Conservation (phyloP, 352 stramenopile genomes). For the Phytophthora macrochlamydospora region DNA sequence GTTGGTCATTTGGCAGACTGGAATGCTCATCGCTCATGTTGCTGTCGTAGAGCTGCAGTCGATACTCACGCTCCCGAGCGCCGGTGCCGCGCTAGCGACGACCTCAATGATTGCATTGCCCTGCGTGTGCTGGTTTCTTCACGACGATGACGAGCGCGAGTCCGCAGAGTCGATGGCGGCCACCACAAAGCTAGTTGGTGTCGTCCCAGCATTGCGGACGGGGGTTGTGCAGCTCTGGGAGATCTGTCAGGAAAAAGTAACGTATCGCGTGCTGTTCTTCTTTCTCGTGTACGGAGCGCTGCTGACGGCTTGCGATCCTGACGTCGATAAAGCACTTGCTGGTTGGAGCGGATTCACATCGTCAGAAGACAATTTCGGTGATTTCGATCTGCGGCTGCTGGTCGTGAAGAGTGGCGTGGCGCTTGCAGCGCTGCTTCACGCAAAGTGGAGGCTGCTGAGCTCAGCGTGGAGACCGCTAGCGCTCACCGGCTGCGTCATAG, state of each 20-base stretch:
- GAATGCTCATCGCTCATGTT: slow-evolving; percentile 30
- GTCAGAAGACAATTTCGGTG: background rate
- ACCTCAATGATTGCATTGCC: slow-evolving; percentile 29
- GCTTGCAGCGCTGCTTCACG: slow-evolving; percentile 43
- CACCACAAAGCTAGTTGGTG: slow-evolving; percentile 30
- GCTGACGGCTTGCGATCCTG: slow-evolving; percentile 44
- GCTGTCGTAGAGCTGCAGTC: slow-evolving; percentile 32
- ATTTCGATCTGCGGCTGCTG: slow-evolving; percentile 23
- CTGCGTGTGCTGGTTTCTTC: slow-evolving; percentile 39
- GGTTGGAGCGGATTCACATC: slow-evolving; percentile 43
- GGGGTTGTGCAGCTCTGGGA: slow-evolving; percentile 50
- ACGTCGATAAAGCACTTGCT: slow-evolving; percentile 33
- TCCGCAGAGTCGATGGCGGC: slow-evolving; percentile 7
- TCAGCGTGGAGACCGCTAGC: slow-evolving; percentile 47
- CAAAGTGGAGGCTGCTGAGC: slow-evolving; percentile 45
- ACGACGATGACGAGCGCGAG: slow-evolving; percentile 39
- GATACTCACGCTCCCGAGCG: slow-evolving; percentile 12
- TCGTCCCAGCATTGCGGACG: slow-evolving; percentile 21
- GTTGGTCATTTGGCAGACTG: slow-evolving; percentile 48
- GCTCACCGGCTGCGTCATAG: slow-evolving; percentile 29
- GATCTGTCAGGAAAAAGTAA: slow-evolving; percentile 59
- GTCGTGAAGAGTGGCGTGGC: slow-evolving; percentile 32
- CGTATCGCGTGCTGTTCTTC: slow-evolving; percentile 59
- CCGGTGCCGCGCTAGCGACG: slow-evolving; percentile 11
- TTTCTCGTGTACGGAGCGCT: slow-evolving; percentile 46